Conservation (phyloP, 768 basidiomycete species). For the Amanita phalloides region DNA sequence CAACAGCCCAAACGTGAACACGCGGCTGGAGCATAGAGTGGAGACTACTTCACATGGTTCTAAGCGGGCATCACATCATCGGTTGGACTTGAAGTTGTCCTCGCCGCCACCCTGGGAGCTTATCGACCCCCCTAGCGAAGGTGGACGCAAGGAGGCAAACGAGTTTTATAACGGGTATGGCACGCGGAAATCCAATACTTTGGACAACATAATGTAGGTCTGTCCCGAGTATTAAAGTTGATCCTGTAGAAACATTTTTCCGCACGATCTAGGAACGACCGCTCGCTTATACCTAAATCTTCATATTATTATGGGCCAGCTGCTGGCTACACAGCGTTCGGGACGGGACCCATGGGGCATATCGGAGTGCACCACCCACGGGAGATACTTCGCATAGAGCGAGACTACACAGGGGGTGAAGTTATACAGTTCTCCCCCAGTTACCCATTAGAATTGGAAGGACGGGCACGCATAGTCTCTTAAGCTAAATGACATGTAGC, state of each 20-base stretch:
- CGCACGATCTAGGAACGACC: slow-evolving; percentile 18
- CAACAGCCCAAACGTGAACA: slow-evolving; percentile 16
- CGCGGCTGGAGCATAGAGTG: slow-evolving; percentile 15
- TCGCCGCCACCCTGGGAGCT: slow-evolving; percentile 65
- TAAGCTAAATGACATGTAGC: neutral
- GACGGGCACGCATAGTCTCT: slow-evolving; percentile 52
- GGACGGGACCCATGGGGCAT: slow-evolving; percentile 70
- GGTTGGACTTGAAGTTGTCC: slow-evolving; percentile 35
- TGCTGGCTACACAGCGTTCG: slow-evolving; percentile 65
- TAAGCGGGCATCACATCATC: slow-evolving; percentile 32
- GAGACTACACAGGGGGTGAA: slow-evolving; percentile 90
- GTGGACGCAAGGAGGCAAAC: slow-evolving; percentile 21
- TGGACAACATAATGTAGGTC: slow-evolving; percentile 34
- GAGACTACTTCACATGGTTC: slow-evolving; percentile 18
- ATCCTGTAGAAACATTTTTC: slow-evolving; percentile 1
- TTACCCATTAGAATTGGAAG: slow-evolving; percentile 89
- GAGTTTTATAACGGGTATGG: slow-evolving; percentile 33
- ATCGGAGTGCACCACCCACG: slow-evolving; percentile 87
- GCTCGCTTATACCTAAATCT: slow-evolving; percentile 59
- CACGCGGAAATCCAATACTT: slow-evolving; percentile 30
- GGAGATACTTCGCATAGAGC: slow-evolving; percentile 84
- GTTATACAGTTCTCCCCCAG: slow-evolving; percentile 81
- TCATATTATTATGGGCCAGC: slow-evolving; percentile 83
- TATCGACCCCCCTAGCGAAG: slow-evolving; percentile 35
- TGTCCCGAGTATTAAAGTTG: neutral